Base-by-base conservation (phyloP, 345 rosid genomes). In the Heritiera fomes region DNA sequence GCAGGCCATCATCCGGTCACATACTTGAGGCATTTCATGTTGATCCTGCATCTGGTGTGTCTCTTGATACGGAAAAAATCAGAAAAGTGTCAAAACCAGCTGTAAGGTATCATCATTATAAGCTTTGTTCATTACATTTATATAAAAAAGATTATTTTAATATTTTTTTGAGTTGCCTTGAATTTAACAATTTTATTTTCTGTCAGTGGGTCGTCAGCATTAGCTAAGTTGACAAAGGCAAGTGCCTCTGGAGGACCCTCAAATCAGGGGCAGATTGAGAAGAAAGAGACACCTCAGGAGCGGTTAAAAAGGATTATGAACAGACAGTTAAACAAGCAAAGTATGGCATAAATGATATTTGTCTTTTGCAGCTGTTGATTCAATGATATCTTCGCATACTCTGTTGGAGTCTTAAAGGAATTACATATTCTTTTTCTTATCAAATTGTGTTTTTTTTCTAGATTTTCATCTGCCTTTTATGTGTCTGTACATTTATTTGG, bases 231-330 rank as follows among this genome's bases (percentile, higher is more conserved):
- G 79, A 87, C 95, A 18, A 92, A 92, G 84, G 84, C 86, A 74
- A 84, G 85, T 75, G 38, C 85, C 18, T 87, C 89, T 62, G 89
- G 89, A 6, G 91, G 88, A 17, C 80, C 92, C 55, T 80, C 78
- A 61, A 96, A 92, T 84, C 98, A 86, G 80, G 82, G 66, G 9
- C 88, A 66, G 64, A 91, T 78, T 41, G 98, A 86, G 85, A 94
- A 94, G 88, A 94, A 90, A 73, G 99, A 97, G 87, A 97, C 98
- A 81, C 99, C 98, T 11, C 99, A 97, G 84, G 99, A 97, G 83
- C 90, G 98, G 68, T 87, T 97, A 32, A 96, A 96, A 85, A 89
- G 98, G 91, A 97, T 97, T 70, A 97, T 94, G 99, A 93, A 91
- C 87, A 89, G 52, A 72, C 99, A 94, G 89, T 84, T 97, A 80